Base-by-base conservation (phyloP, 306 rosid genomes). In the Betula pendula region DNA sequence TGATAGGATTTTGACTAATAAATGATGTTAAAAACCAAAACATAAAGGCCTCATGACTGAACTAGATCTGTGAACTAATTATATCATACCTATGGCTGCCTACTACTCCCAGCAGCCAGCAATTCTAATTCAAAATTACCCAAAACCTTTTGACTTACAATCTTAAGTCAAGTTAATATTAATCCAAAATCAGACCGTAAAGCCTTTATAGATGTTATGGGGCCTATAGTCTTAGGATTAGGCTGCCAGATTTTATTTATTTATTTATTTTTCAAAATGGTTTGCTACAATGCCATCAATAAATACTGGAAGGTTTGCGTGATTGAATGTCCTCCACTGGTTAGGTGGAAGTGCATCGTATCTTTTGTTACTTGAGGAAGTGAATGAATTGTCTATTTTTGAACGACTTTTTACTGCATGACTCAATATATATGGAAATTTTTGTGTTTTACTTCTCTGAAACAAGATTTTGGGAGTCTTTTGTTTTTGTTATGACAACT, bases 401-500 rank as follows among this genome's bases (percentile, higher is more conserved):
- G 8, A 5, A 31, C 17, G 48, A 33, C 15, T 17, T 38, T 19
- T 66, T 35, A 11, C 16, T 65, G 44, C 25, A 8, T 1, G 8
- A 66, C 48, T 40, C 47, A 19, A 4, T 38, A 35, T 38, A 56
- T 1, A 0, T 62, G 42, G 22, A 15, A 16, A 62, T 22, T 4
- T 5, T 17, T 16, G 17, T 59, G 66, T 6, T 29, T 5, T 59
- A 62, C 24, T 2, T 62, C 16, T n/a, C 38, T 66, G 25, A 25
- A 45, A 45, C n/a, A 25, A 70, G 71, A 35, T 35, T 19, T 67
- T 5, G 6, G 55, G n/a, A 49, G 74, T 55, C 35, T 24, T 50
- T 40, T 56, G 6, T 35, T 79, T 67, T 68, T 40, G 43, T 45
- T 13, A 11, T 45, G 15, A 15, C 67, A 75, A 67, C 70, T 66